Evolutionary conservation across 768 basidiomycete species (phyloP).

Genomic region (Russula sp.): DNA sequence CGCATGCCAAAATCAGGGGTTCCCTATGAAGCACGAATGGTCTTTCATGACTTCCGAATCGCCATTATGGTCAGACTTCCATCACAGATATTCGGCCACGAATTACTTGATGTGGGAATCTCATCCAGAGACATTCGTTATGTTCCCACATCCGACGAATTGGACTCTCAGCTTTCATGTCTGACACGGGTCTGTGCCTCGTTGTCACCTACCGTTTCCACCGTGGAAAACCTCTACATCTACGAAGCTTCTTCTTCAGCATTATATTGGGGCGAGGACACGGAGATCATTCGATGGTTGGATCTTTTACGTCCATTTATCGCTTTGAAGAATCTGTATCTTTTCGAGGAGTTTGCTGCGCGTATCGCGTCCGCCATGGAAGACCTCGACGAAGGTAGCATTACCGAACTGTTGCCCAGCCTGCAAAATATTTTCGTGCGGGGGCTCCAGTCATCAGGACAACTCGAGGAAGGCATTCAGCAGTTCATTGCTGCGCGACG

Average conservation of each 20-base stretch:
- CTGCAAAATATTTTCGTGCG: too few species aligned
- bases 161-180: neutral
- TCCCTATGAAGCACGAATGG: neutral
- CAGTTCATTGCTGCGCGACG: too few species aligned
- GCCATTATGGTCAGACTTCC: neutral
- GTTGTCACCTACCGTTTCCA: neutral
- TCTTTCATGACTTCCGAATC: neutral
- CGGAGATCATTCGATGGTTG: neutral
- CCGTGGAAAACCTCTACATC: neutral
- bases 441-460: too few species aligned
- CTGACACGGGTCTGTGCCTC: neutral
- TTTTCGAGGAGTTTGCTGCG: too few species aligned
- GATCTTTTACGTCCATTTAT: neutral
- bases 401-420: too few species aligned
- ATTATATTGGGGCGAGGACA: neutral
- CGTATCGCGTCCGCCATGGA: too few species aligned
- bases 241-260: neutral
- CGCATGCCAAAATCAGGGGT: neutral
- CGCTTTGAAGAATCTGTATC: too few species aligned
- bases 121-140: neutral
- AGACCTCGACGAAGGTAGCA: too few species aligned
- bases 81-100: neutral
- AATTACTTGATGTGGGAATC: neutral
- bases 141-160: neutral
- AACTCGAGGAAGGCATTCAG: too few species aligned